Evolutionary conservation across 352 stramenopile genomes (phyloP).

Genomic region (Phytophthora syringae): DNA sequence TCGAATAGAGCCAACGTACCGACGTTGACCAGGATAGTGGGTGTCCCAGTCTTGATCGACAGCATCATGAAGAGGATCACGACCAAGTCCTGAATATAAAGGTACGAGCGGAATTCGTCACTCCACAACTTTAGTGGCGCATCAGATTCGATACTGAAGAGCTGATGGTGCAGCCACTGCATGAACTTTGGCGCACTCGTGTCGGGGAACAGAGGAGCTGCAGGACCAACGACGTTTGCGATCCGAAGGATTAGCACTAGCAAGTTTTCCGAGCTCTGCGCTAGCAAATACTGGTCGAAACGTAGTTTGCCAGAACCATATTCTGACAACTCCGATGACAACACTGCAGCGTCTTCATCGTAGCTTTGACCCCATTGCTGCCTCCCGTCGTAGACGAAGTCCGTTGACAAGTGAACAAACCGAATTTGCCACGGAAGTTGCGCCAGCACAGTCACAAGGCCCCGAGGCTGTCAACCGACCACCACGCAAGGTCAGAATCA

Average conservation of each 20-base stretch:
- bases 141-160: constrained; percentile 29
- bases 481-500: background rate
- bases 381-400: constrained; percentile 69
- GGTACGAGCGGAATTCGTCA: constrained; percentile 71
- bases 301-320: constrained; percentile 60
- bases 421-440: constrained; percentile 30
- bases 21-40: constrained; percentile 50
- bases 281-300: constrained; percentile 54
- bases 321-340: constrained; percentile 32
- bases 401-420: constrained; percentile 73
- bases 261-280: constrained; percentile 6
- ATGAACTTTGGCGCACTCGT: constrained; percentile 62
- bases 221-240: constrained; percentile 64
- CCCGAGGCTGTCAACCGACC: constrained; percentile 33
- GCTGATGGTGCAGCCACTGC: constrained; percentile 61
- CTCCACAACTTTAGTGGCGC: constrained; percentile 54
- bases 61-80: constrained; percentile 45
- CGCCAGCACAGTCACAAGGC: constrained; percentile 41
- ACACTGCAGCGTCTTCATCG: constrained; percentile 37
- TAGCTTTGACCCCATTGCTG: constrained; percentile 36
- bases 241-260: constrained; percentile 55
- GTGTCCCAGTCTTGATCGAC: background rate
- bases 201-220: constrained; percentile 43
- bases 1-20: constrained; percentile 34
- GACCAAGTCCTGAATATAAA: constrained; percentile 61